phyloP scores from a whole-genome alignment of 441 rosid species.

The California macrophylla region DNA sequence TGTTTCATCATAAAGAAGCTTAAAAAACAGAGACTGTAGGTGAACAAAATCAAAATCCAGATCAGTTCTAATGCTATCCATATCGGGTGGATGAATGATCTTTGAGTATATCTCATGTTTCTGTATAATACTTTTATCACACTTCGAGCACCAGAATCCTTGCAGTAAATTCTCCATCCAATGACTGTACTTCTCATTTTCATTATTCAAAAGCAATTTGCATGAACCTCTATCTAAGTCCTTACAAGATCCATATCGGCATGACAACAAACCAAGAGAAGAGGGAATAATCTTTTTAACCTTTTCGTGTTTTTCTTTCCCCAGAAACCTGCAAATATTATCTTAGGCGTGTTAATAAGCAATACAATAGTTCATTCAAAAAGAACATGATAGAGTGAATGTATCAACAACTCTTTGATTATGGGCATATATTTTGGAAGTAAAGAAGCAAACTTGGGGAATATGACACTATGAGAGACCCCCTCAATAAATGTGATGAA shows the following conservation, averaged over 20 bases:
- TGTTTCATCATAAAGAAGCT: conserved; percentile 65
- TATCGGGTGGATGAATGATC: conserved; percentile 27
- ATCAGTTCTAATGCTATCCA: conserved; percentile 29
- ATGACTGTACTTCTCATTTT: conserved; percentile 30
- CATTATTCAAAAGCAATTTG: conserved; percentile 45
- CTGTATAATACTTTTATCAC: conserved; percentile 43
- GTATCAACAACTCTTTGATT: neutral
- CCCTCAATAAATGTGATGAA: neutral
- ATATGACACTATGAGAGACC: neutral
- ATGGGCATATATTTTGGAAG: neutral
- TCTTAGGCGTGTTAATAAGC: conserved; percentile 4
- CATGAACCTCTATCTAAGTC: conserved; percentile 37
- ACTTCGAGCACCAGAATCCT: conserved; percentile 84
- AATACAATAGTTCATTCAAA: conserved; percentile 10
- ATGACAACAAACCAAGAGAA: conserved; percentile 69
- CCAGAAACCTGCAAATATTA: conserved; percentile 47
- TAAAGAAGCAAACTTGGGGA: neutral
- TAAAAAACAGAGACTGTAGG: conserved; percentile 54
- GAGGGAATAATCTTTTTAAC: conserved; percentile 65
- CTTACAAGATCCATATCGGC: conserved; percentile 55
- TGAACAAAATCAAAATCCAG: conserved; percentile 31
- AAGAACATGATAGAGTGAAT: neutral
- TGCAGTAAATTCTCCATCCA: conserved; percentile 43
- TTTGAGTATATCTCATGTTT: conserved; percentile 28
- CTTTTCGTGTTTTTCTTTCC: conserved; percentile 42